These are phyloP conservation scores for Lichtheimia ramosa DNA, from an alignment of 371 early-diverging fungal species.

Conservation along the genomic window DNA sequence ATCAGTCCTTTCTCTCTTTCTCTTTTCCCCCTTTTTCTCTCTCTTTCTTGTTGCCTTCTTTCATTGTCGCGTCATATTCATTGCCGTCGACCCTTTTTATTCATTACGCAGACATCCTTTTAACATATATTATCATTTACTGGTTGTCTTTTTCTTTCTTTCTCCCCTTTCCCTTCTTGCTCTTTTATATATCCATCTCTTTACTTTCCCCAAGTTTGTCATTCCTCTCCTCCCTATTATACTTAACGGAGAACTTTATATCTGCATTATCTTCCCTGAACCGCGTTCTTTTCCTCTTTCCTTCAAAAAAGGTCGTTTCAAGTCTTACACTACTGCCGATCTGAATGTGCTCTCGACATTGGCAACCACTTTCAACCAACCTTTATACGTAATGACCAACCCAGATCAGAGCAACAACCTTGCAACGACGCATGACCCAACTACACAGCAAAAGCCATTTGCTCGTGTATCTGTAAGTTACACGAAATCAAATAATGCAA, in stretches of 20 bases:
- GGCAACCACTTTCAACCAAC: neutral
- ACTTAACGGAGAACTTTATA: neutral
- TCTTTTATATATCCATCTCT: conserved; percentile 3
- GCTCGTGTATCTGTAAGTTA: conserved; percentile 16
- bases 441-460: conserved; percentile 12
- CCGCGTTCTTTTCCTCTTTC: conserved; percentile 1
- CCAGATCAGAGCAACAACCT: conserved; percentile 7
- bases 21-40: conserved; percentile 4
- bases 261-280: neutral
- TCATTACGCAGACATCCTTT: neutral
- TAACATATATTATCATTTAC: conserved; percentile 3
- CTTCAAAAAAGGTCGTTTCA: neutral
- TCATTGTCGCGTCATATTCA: conserved; percentile 8
- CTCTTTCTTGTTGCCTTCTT: conserved; percentile 19
- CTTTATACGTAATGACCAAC: conserved; percentile 12
- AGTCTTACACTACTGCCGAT: neutral
- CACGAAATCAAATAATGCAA: conserved; percentile 1
- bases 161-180: conserved; percentile 11
- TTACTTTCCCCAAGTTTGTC: neutral
- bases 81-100: conserved; percentile 6
- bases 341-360: conserved; percentile 10
- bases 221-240: neutral
- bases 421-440: neutral
- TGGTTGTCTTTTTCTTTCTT: conserved; percentile 3
- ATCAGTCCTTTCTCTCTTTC: neutral